These are phyloP conservation scores for Amphicarpaea edgeworthii DNA, from an alignment of 306 rosid genomes.

Conservation along the genomic window DNA sequence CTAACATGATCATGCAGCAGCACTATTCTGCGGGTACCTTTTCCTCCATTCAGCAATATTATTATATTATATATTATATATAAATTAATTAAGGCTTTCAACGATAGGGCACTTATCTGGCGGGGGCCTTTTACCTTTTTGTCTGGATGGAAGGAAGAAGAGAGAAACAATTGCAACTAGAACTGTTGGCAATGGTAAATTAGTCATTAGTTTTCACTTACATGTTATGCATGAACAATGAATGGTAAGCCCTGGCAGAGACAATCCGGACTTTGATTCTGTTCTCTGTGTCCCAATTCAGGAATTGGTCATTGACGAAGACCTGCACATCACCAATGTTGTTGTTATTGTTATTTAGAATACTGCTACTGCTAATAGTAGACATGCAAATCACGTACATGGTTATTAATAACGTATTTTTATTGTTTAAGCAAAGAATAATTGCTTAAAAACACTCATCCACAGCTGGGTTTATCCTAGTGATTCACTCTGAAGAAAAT, in stretches of 20 bases:
- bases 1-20: too few species aligned
- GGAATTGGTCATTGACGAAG: conserved; percentile 86
- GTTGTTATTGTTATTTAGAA: not conserved
- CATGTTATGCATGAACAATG: conserved; percentile 98
- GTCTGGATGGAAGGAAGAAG: conserved; percentile 38
- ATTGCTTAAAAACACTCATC: not conserved
- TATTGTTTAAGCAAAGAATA: not conserved
- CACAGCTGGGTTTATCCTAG: not conserved
- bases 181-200: conserved; percentile 37
- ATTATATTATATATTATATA: conserved; percentile 1
- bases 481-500: too few species aligned
- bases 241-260: conserved; percentile 95
- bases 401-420: not conserved
- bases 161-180: conserved; percentile 43
- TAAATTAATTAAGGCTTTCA: conserved; percentile 46
- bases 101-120: conserved; percentile 56
- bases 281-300: conserved; percentile 91
- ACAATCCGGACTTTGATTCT: conserved; percentile 87
- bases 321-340: conserved; percentile 56
- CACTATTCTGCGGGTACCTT: conserved; percentile 18
- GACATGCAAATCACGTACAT: conserved; percentile 51
- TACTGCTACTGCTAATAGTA: not conserved
- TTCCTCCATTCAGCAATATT: conserved; percentile 37
- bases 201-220: conserved; percentile 58
- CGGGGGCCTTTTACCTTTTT: conserved; percentile 43